These are phyloP conservation scores for Phyllosticta citrichinensis DNA, from an alignment of 2,329 filamentous ascomycete genomes.

Conservation along the genomic window DNA sequence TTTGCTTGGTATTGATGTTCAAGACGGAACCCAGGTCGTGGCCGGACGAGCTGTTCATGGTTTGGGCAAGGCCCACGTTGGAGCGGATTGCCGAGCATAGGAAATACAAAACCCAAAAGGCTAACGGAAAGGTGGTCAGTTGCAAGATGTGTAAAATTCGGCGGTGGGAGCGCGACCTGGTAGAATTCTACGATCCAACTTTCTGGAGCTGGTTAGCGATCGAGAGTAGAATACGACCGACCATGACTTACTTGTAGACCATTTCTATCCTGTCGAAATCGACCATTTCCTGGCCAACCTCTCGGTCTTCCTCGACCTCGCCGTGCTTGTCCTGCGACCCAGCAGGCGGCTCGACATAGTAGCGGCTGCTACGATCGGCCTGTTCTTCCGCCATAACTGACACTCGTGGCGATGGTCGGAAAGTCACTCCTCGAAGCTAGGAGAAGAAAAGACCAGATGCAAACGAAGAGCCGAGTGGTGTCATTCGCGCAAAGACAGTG, in stretches of 20 bases:
- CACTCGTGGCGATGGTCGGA: background rate
- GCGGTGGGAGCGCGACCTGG: conserved; percentile 27
- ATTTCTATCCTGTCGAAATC: conserved; percentile 28
- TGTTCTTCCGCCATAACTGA: conserved; percentile 1
- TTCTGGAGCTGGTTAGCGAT: conserved; percentile 27
- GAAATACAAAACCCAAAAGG: conserved; percentile 87
- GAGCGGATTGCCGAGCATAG: conserved; percentile 85
- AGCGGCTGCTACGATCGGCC: background rate
- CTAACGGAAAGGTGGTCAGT: conserved; percentile 27
- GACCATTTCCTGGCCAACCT: conserved; percentile 21
- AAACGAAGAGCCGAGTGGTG: background rate
- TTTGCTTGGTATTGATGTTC: conserved; percentile 60
- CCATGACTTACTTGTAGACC: conserved; percentile 25
- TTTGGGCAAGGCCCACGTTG: conserved; percentile 88
- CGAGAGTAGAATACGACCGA: background rate
- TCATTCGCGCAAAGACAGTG: background rate
- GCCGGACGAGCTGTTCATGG: conserved; percentile 64
- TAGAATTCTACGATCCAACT: conserved; percentile 49
- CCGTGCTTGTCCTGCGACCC: conserved; percentile 16
- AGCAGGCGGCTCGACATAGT: background rate
- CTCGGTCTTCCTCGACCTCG: conserved; percentile 23
- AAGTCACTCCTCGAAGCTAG: background rate
- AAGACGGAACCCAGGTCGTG: conserved; percentile 71
- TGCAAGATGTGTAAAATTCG: background rate
- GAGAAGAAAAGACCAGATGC: background rate